Conservation (phyloP, 2,329 filamentous ascomycete genomes). For the Elsinoe arachidis region DNA sequence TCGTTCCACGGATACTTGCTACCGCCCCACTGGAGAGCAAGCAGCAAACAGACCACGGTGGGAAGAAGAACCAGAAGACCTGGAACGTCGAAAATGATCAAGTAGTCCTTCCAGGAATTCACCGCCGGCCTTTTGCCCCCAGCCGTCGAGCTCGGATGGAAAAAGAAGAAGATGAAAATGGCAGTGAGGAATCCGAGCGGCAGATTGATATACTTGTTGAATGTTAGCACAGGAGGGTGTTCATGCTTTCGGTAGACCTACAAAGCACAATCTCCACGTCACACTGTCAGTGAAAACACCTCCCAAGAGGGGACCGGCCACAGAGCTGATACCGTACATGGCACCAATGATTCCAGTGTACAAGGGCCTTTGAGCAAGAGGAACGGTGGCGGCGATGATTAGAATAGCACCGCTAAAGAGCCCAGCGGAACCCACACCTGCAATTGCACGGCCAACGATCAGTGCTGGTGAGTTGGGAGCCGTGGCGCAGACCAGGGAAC, state of each 20-base stretch:
- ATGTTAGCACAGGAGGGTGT: too few relatives aligned
- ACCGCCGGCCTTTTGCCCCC: slow-evolving; percentile 25
- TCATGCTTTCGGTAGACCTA: not conserved
- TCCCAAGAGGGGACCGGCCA: slow-evolving; percentile 40
- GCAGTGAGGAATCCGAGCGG: slow-evolving; percentile 41
- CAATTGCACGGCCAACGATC: slow-evolving; percentile 44
- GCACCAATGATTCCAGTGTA: slow-evolving; percentile 44
- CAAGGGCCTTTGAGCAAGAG: slow-evolving; percentile 37
- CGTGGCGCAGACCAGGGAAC: slow-evolving; percentile 33
- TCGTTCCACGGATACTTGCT: slow-evolving; percentile 39
- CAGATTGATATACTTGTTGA: slow-evolving; percentile 40
- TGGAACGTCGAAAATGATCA: slow-evolving; percentile 39
- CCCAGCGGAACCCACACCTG: slow-evolving; percentile 44
- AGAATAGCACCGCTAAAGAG: slow-evolving; percentile 43
- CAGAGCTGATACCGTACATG: slow-evolving; percentile 42
- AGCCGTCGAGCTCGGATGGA: slow-evolving; percentile 21
- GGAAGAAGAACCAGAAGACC: slow-evolving; percentile 41
- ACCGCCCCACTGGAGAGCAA: slow-evolving; percentile 45
- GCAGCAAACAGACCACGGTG: slow-evolving; percentile 39
- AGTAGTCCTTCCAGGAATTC: slow-evolving; percentile 28
- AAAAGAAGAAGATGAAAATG: slow-evolving; percentile 29
- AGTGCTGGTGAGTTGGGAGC: slow-evolving; percentile 43
- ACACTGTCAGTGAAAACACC: slow-evolving; percentile 33
- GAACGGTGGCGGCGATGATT: slow-evolving; percentile 40
- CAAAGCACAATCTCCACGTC: slow-evolving; percentile 42